These are phyloP conservation scores for Podospora fimiseda DNA, from an alignment of 495 filamentous ascomycete genomes.

Conservation along the genomic window DNA sequence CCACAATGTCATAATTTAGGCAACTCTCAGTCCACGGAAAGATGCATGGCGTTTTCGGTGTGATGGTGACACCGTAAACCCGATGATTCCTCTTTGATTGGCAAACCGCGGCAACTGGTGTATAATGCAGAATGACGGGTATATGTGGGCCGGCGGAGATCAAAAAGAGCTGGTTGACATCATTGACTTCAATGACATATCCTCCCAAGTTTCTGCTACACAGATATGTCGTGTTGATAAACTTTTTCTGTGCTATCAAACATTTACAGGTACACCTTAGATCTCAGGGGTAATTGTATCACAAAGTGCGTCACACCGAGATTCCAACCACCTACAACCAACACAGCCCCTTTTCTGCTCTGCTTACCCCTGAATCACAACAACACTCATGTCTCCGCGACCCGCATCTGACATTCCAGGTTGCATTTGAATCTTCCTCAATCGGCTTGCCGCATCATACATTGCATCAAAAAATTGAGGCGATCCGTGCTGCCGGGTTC, in stretches of 20 bases:
- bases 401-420: neutral
- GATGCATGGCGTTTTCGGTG: too few relatives aligned
- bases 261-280: neutral
- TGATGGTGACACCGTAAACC: too few relatives aligned
- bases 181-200: too few relatives aligned
- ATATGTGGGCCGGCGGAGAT: too few relatives aligned
- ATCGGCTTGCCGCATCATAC: slow-evolving; percentile 37
- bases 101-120: too few relatives aligned
- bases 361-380: neutral
- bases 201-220: too few relatives aligned
- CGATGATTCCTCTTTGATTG: too few relatives aligned
- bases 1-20: too few relatives aligned
- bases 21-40: too few relatives aligned
- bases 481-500: slow-evolving; percentile 62
- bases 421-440: slow-evolving; percentile 19
- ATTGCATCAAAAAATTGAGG: slow-evolving; percentile 58
- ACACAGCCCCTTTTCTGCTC: neutral
- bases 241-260: neutral
- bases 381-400: neutral
- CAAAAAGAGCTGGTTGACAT: too few relatives aligned
- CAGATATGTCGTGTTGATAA: too few relatives aligned
- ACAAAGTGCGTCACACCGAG: neutral
- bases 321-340: neutral
- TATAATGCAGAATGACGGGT: too few relatives aligned
- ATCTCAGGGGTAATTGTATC: neutral